These are phyloP conservation scores for Phyllostachys edulis DNA, from an alignment of 176 grass and related monocot species.

Conservation along the genomic window DNA sequence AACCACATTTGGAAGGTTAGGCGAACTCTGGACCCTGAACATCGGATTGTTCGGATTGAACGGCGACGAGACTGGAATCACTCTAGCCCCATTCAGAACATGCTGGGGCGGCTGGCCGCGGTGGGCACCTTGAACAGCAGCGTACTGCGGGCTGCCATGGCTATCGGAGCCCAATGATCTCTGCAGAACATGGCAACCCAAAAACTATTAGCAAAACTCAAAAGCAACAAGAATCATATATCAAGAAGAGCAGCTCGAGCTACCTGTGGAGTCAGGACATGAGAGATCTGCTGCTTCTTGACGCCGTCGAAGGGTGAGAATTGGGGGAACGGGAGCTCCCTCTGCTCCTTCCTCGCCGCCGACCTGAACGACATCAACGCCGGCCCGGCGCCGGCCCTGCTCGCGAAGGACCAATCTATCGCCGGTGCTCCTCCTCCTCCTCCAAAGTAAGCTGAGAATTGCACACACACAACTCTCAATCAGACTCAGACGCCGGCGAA, in stretches of 20 bases:
- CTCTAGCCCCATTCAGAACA: conserved; percentile 42
- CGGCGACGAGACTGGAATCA: conserved; percentile 49
- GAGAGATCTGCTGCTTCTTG: conserved; percentile 21
- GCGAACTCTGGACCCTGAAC: conserved; percentile 59
- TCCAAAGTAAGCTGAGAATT: conserved; percentile 53
- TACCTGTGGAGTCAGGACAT: conserved; percentile 59
- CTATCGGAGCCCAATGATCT: conserved; percentile 37
- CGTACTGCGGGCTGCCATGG: conserved; percentile 30
- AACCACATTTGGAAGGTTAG: conserved; percentile 35
- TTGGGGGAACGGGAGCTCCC: conserved; percentile 29
- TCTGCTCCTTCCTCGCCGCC: conserved; percentile 41
- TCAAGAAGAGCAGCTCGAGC: neutral
- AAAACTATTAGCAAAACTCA: neutral
- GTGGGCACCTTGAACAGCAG: neutral
- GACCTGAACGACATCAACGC: conserved; percentile 69
- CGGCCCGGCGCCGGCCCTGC: conserved; percentile 37
- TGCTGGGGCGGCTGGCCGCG: conserved; percentile 24
- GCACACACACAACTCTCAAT: conserved; percentile 1
- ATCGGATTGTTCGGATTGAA: conserved; percentile 47
- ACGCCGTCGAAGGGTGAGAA: conserved; percentile 45
- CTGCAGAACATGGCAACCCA: conserved; percentile 25
- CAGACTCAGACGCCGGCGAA: neutral
- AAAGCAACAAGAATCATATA: neutral
- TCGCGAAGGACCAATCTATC: conserved; percentile 70
- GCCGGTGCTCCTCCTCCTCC: conserved; percentile 41